A percentile compares a stretch with the other conserved stretches of the same genome.
These are phyloP conservation scores for Clarireedia homoeocarpa DNA, from an alignment of 2,329 filamentous ascomycete species.

Conservation along the genomic window DNA sequence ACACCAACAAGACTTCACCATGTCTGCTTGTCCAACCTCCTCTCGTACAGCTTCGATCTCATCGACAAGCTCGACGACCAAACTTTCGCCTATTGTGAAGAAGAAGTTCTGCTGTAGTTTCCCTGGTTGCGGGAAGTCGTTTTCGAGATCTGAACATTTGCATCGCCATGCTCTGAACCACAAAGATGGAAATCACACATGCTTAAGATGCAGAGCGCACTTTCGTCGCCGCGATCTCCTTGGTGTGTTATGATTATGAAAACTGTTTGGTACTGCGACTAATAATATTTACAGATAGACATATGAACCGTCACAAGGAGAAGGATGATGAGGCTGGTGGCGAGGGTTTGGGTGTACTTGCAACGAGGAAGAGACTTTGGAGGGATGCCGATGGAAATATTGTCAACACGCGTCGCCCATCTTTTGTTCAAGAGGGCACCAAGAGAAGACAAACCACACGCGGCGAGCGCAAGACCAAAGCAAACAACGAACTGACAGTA, in stretches of 20 bases:
- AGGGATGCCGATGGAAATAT: constrained; percentile 39
- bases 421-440: constrained; percentile 24
- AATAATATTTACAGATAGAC: constrained; percentile 36
- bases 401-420: constrained; percentile 35
- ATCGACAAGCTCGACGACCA: constrained; percentile 18
- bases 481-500: not conserved
- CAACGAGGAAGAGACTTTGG: constrained; percentile 42
- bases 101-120: constrained; percentile 34
- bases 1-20: constrained; percentile 9
- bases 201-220: constrained; percentile 45
- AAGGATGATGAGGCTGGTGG: constrained; percentile 43
- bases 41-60: constrained; percentile 24
- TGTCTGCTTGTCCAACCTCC: constrained; percentile 22
- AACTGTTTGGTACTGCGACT: not conserved
- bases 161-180: constrained; percentile 45
- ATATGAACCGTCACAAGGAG: constrained; percentile 39
- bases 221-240: constrained; percentile 48
- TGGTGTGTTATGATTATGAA: constrained; percentile 32
- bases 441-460: constrained; percentile 20
- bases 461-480: constrained; percentile 12
- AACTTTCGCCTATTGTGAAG: constrained; percentile 14
- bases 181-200: constrained; percentile 41
- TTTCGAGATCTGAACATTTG: constrained; percentile 43
- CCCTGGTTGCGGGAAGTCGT: constrained; percentile 37
- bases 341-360: constrained; percentile 37